Evolutionary conservation across 495 filamentous ascomycete species (phyloP), one percentile per base, ranked within the genome.

Genomic region (Lophium mytilinum): DNA sequence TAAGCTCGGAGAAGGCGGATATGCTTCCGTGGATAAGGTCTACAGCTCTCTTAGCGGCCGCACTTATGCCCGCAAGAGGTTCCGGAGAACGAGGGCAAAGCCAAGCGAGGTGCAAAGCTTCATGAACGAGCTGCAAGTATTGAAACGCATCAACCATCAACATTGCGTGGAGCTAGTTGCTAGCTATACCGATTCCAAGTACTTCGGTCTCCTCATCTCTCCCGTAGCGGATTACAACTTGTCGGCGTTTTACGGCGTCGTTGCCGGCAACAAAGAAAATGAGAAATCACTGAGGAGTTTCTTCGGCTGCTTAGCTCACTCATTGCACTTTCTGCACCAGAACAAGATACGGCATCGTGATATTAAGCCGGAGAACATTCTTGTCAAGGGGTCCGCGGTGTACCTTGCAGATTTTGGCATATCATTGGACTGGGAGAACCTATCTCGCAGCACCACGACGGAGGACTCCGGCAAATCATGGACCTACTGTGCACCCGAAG

Each of bases 291-390:
- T 60, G n/a, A n/a, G 53, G 12, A 61, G 45, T 14, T 53, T 61
- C 51, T 64, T 64, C 40, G 50, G 57, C 11, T 74, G 71, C 48
- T 62, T 75, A 0, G 46, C 59, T 12, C 66, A 69, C 30, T 73
- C 72, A 0, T 63, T 78, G 1, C 63, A 63, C 3, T 76, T 72
- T 54, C 63, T 77, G 5, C 74, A 77, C 55, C 52, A 66, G 9
- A 56, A 52, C 0, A 64, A 66, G 17, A 71, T 76, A 37, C 63
- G 71, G 0, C 76, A 78, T 60, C 70, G 72, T 47, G 76, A 77
- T 49, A 73, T 78, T 56, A 78, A 77, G 58, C 75, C 74, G 1
- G 64, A 68, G 30, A 78, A 78, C 51, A 71, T 77, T 39, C 68
- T 78, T 14, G 68, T 77, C 10, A 72, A 76, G 53, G 58, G 66